Evolutionary conservation across 305 asterid species (phyloP).

Genomic region (Salvia sclarea): DNA sequence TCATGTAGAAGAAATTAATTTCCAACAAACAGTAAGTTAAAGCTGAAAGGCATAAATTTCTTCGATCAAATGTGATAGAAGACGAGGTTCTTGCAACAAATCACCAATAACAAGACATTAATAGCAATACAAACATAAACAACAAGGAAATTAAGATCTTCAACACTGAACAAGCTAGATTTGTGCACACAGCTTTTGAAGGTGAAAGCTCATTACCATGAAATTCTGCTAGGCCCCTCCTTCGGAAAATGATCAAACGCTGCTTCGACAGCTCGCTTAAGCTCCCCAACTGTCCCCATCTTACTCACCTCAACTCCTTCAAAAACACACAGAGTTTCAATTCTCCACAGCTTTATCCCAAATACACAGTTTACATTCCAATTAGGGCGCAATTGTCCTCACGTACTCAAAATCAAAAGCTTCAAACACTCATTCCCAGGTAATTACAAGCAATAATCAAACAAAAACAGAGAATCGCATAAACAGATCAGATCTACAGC

Average conservation of each 20-base stretch:
- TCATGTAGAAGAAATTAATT: background rate
- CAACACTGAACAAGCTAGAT: conserved; percentile 8
- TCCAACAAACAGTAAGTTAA: conserved; percentile 3
- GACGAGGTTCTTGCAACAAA: background rate
- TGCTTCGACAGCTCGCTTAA: conserved; percentile 71
- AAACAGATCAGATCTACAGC: background rate
- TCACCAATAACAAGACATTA: background rate
- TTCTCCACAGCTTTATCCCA: background rate
- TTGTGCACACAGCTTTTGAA: background rate
- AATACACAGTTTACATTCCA: background rate
- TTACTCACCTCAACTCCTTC: conserved; percentile 68
- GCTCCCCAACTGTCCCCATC: conserved; percentile 60
- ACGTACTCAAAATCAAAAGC: background rate
- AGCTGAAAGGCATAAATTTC: background rate
- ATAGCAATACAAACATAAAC: too few relatives aligned
- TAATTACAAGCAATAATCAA: background rate
- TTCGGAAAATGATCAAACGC: conserved; percentile 69
- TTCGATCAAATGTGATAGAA: background rate
- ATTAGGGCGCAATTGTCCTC: background rate
- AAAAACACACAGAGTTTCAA: conserved; percentile 17
- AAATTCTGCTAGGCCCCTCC: conserved; percentile 60
- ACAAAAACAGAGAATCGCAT: background rate
- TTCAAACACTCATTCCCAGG: background rate
- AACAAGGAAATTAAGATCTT: background rate
- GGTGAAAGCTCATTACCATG: conserved; percentile 57